phyloP scores from a whole-genome alignment of 768 basidiomycete species.

The Boletus patriciae region DNA sequence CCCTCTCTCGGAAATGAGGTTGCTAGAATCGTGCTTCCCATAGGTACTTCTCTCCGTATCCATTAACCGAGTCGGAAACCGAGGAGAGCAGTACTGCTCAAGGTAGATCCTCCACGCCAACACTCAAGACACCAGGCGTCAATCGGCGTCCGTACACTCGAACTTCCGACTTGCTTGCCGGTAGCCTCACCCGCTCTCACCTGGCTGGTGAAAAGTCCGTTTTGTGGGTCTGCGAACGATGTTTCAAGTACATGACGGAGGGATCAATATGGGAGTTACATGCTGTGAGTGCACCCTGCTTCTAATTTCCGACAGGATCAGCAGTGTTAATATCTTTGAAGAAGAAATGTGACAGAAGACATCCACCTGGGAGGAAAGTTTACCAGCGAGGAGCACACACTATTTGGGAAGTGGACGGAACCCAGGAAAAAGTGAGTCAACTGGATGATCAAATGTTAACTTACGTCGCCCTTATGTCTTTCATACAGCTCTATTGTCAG shows the following conservation, averaged over 20 bases:
- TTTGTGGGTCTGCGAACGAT: conserved; percentile 87
- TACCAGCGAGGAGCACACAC: conserved; percentile 87
- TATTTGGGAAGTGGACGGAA: conserved; percentile 96
- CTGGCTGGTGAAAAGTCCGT: conserved; percentile 47
- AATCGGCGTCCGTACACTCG: conserved; percentile 65
- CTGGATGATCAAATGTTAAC: neutral
- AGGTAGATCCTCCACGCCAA: conserved; percentile 24
- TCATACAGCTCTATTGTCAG: conserved; percentile 85
- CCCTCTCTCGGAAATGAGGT: neutral
- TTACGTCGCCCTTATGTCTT: neutral
- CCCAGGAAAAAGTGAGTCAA: conserved; percentile 67
- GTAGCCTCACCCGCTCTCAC: conserved; percentile 53
- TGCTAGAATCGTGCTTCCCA: neutral
- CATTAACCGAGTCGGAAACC: conserved; percentile 64
- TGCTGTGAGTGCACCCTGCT: conserved; percentile 42
- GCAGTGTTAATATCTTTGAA: conserved; percentile 31
- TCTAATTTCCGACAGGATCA: conserved; percentile 4
- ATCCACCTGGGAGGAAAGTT: conserved; percentile 87
- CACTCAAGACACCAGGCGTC: conserved; percentile 51
- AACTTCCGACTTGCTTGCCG: conserved; percentile 70
- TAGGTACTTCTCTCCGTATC: conserved; percentile 96
- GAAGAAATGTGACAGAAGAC: conserved; percentile 64
- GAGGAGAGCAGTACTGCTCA: conserved; percentile 43
- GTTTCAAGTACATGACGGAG: conserved; percentile 96
- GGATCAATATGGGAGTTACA: conserved; percentile 70